Conservation (phyloP, 2,329 filamentous ascomycete species). For the Xylariaceae sp. region DNA sequence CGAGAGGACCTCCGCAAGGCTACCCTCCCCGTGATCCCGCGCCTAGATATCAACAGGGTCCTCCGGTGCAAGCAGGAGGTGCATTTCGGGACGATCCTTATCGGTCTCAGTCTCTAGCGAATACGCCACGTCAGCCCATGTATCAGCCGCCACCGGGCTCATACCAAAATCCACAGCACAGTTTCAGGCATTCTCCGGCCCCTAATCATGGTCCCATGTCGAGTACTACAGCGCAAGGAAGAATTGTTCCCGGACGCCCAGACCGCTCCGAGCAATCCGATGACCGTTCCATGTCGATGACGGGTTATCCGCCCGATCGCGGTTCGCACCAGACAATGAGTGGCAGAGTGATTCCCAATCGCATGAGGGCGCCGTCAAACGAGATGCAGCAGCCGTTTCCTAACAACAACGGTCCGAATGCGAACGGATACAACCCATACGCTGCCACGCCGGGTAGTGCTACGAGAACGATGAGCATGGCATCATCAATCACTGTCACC, state of each 20-base stretch:
- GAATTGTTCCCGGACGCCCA: conserved; percentile 84
- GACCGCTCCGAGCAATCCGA: conserved; percentile 38
- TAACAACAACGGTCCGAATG: conserved; percentile 26
- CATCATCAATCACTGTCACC: conserved; percentile 45
- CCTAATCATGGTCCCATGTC: conserved; percentile 60
- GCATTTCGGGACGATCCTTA: conserved; percentile 82
- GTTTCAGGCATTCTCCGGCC: conserved; percentile 76
- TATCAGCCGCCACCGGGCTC: conserved; percentile 61
- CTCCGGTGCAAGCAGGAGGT: conserved; percentile 48
- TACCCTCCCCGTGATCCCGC: conserved; percentile 43
- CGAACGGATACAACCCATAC: conserved; percentile 35
- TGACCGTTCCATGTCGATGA: conserved; percentile 95
- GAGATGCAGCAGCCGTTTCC: conserved; percentile 33
- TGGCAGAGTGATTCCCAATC: conserved; percentile 82
- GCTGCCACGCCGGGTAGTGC: conserved; percentile 48
- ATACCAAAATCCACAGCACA: conserved; percentile 64
- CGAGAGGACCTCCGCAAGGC: conserved; percentile 46
- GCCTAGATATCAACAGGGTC: conserved; percentile 58
- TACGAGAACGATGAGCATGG: conserved; percentile 59
- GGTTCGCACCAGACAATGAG: conserved; percentile 90
- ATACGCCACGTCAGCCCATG: conserved; percentile 66
- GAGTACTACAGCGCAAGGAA: conserved; percentile 84
- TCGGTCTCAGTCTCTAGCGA: conserved; percentile 89
- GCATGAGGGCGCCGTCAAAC: conserved; percentile 45
- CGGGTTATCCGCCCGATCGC: conserved; percentile 70